phyloP scores from a whole-genome alignment of 352 stramenopile species.

The Globisporangium sylvaticum region DNA sequence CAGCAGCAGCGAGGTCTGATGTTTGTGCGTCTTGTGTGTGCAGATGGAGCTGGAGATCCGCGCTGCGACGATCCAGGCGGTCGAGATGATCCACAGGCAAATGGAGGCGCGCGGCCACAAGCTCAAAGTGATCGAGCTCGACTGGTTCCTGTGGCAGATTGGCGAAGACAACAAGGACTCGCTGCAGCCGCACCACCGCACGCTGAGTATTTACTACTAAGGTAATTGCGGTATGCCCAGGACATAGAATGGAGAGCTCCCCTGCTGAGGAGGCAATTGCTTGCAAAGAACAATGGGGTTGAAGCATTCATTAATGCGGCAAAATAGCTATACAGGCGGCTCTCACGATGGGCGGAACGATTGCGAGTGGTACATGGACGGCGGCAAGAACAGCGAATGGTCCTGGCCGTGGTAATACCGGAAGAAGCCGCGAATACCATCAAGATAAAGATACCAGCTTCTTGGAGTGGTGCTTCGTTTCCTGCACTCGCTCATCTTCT shows the following conservation, averaged over 20 bases:
- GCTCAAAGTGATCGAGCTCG: conserved; percentile 76
- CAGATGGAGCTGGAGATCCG: conserved; percentile 84
- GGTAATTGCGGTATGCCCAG: background rate
- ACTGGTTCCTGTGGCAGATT: conserved; percentile 88
- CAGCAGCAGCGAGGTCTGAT: background rate
- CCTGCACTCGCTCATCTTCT: background rate
- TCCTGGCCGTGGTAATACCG: background rate
- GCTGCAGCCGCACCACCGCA: conserved; percentile 79
- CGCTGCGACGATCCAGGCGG: conserved; percentile 77
- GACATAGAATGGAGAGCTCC: background rate
- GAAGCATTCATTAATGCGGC: background rate
- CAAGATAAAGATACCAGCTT: background rate
- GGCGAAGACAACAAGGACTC: conserved; percentile 74
- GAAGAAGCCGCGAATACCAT: background rate
- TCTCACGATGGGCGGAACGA: background rate
- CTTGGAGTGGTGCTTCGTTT: background rate
- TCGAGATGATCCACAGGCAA: conserved; percentile 59
- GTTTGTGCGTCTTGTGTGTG: background rate
- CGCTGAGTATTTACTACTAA: conserved; percentile 85
- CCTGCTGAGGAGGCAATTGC: background rate
- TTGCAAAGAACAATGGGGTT: background rate
- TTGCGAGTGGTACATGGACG: background rate
- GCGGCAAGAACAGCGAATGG: background rate
- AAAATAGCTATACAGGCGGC: background rate
- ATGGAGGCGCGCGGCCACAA: conserved; percentile 29